Evolutionary conservation across 2,329 filamentous ascomycete genomes (phyloP), one percentile per base, ranked within the genome.

Genomic region (Monilinia polystroma): DNA sequence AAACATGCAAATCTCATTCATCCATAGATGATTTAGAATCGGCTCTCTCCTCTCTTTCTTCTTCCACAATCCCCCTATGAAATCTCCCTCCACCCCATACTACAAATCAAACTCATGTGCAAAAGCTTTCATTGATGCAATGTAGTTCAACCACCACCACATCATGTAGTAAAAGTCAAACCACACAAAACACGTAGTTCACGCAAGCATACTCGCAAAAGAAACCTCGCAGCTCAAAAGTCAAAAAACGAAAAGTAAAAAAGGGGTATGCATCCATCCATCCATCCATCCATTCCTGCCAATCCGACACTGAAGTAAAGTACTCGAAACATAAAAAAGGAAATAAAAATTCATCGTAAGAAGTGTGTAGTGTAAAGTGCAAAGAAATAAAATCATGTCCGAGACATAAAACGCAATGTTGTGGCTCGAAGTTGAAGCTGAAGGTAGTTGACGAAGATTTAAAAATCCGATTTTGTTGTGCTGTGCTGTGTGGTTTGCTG

Each of bases 331-430:
- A 59, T 59, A n/a, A 59, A 49, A 47, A 23, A n/a, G 4, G 5
- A 38, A 47, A 49, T 35, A 16, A 35, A 49, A 49, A 49, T 45
- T 38, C 5, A 59, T 49, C 43, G 57, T 59, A 29, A 23, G 51
- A 38, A 49, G 20, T 49, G 3, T 20, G 20, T 23, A 23, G 29
- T 51, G 32, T 11, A 38, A 60, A 12, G 57, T 38, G 43, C 23
- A 60, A 26, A 23, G 29, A 49, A 60, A 60, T 51, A 60, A 60
- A 59, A 43, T 29, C 3, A 60, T 60, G 45, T 49, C 57, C 11
- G 29, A 8, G 45, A 60, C 57, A 49, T 49, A 16, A 32, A 3
- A 35, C 43, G 23, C 26, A 47, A 59, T 49, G 12, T 23, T 47
- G 57, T 59, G 41, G 43, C 16, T 59, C 43, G 20, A 51, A 51